Evolutionary conservation across 2,329 filamentous ascomycete genomes (phyloP).

Genomic region (Colletotrichum echinochloae): DNA sequence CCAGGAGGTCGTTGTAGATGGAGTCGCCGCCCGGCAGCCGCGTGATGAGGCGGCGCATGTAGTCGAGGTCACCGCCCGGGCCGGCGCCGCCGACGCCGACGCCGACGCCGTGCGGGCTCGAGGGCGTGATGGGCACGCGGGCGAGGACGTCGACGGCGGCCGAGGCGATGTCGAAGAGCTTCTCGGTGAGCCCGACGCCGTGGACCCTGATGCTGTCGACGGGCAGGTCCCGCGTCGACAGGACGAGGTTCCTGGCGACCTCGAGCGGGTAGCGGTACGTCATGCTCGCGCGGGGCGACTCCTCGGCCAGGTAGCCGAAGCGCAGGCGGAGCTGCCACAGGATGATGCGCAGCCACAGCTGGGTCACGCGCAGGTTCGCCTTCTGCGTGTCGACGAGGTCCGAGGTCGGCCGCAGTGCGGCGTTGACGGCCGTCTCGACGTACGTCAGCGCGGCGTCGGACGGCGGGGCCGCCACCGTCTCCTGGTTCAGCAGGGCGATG

Average conservation of each 20-base stretch:
- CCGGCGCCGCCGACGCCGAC: slow-evolving; percentile 37
- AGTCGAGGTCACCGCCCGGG: slow-evolving; percentile 53
- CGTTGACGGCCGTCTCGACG: slow-evolving; percentile 53
- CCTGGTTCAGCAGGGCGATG: slow-evolving; percentile 55
- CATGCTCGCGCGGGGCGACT: slow-evolving; percentile 48
- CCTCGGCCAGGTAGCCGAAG: slow-evolving; percentile 54
- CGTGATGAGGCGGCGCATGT: slow-evolving; percentile 52
- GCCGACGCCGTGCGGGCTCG: slow-evolving; percentile 45
- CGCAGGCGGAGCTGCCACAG: slow-evolving; percentile 59
- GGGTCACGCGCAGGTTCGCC: slow-evolving; percentile 58
- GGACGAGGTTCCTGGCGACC: slow-evolving; percentile 54
- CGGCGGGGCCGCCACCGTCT: slow-evolving; percentile 48
- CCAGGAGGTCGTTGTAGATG: slow-evolving; percentile 54
- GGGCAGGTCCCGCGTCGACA: slow-evolving; percentile 54
- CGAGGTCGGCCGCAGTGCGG: slow-evolving; percentile 49
- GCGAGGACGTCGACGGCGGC: slow-evolving; percentile 59
- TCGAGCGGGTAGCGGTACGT: slow-evolving; percentile 58
- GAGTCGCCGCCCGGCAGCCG: slow-evolving; percentile 53
- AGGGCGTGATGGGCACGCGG: slow-evolving; percentile 51
- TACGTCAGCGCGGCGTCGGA: slow-evolving; percentile 50
- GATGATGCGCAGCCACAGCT: slow-evolving; percentile 59
- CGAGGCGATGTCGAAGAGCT: slow-evolving; percentile 59
- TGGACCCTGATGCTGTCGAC: slow-evolving; percentile 56
- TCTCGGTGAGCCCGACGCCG: slow-evolving; percentile 60
- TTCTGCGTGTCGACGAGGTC: slow-evolving; percentile 58